Evolutionary conservation across 2,329 filamentous ascomycete species (phyloP).

Genomic region (Aspergillus viridinutans): DNA sequence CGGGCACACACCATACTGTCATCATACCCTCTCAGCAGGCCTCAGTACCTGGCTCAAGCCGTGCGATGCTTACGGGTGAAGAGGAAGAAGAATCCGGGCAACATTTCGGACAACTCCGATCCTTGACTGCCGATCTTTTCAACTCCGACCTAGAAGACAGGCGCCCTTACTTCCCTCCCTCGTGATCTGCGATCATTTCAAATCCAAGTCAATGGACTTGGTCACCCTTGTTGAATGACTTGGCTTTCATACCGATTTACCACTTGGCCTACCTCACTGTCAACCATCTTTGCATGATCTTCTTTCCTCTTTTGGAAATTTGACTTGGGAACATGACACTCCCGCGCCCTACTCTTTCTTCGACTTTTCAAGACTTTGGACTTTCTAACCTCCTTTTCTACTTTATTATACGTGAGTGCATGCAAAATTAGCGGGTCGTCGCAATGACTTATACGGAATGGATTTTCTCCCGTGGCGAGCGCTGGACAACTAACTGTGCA

Average conservation of each 20-base stretch:
- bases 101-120: no score
- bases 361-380: not conserved
- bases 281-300: not conserved
- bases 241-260: not conserved
- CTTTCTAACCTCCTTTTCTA: not conserved
- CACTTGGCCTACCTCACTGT: not conserved
- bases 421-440: not conserved
- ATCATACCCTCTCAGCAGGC: no score
- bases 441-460: not conserved
- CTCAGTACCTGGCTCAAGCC: no score
- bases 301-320: not conserved
- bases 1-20: no score
- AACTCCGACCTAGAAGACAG: not conserved
- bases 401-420: not conserved
- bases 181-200: not conserved
- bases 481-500: not conserved
- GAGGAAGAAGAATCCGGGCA: no score
- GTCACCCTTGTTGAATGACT: not conserved
- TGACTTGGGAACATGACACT: not conserved
- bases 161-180: not conserved
- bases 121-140: no score
- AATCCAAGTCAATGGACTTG: not conserved
- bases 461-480: not conserved
- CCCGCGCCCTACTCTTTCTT: not conserved
- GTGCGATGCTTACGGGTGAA: no score